Conservation (phyloP, 495 filamentous ascomycete genomes). For the Thozetella sp. region DNA sequence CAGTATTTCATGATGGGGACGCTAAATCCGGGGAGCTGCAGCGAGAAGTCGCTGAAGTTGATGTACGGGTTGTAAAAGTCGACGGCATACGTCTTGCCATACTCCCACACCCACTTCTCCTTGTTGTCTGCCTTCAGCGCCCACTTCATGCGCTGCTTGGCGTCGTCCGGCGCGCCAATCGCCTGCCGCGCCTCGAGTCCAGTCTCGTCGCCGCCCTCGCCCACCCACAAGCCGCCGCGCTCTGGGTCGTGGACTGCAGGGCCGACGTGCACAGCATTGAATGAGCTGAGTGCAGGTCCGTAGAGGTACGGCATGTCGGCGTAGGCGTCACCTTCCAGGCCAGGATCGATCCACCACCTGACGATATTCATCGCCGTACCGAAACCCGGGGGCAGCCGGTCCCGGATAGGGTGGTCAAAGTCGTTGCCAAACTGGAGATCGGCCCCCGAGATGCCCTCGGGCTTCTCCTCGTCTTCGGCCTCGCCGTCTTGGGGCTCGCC, state of each 20-base stretch:
- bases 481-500: neutral
- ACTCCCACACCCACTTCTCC: conserved; percentile 49
- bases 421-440: conserved; percentile 91
- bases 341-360: conserved; percentile 85
- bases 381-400: conserved; percentile 86
- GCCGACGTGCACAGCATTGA: conserved; percentile 73
- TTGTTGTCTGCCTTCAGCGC: conserved; percentile 58
- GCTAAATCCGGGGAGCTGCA: conserved; percentile 77
- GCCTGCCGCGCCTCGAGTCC: conserved; percentile 50
- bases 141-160: conserved; percentile 61
- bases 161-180: conserved; percentile 51
- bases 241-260: conserved; percentile 40
- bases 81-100: conserved; percentile 60
- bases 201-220: conserved; percentile 70
- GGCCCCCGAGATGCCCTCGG: conserved; percentile 57
- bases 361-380: conserved; percentile 77
- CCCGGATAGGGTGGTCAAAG: conserved; percentile 84
- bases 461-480: neutral
- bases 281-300: conserved; percentile 71
- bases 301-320: conserved; percentile 85
- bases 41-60: conserved; percentile 77
- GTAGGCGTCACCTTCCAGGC: conserved; percentile 84
- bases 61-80: conserved; percentile 96
- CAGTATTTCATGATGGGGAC: conserved; percentile 79
- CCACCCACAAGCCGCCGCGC: conserved; percentile 54